Conservation (phyloP, 1,284 basidiomycete genomes). For the Ceratobasidium papillatum region DNA sequence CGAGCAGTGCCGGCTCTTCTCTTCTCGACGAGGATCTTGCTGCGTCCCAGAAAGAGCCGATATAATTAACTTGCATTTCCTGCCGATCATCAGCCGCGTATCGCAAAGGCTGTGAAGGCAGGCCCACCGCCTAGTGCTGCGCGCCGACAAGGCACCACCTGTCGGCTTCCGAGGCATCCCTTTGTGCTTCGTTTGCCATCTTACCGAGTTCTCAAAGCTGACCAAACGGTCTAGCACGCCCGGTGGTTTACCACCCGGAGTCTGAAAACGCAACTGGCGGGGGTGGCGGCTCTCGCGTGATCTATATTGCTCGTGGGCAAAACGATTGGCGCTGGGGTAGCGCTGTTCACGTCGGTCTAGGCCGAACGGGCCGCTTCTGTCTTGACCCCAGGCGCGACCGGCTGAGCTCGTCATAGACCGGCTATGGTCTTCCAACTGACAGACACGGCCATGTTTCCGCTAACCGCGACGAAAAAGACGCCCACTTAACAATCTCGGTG, state of each 20-base stretch:
- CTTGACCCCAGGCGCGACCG: background rate
- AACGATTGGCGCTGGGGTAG: slow-evolving; percentile 1
- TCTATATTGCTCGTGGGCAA: background rate
- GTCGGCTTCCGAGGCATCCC: background rate
- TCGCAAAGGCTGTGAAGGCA: slow-evolving; percentile 7
- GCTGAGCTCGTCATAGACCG: background rate
- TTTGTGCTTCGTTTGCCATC: background rate
- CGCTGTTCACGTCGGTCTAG: background rate
- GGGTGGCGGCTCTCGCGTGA: slow-evolving; percentile 5
- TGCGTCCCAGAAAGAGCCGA: background rate
- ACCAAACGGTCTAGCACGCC: slow-evolving; percentile 4
- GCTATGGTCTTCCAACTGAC: background rate
- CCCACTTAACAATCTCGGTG: background rate
- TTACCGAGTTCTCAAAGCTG: background rate
- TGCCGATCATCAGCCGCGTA: background rate
- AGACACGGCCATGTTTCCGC: background rate
- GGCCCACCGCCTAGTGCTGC: slow-evolving; percentile 9
- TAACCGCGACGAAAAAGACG: background rate
- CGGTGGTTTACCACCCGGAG: slow-evolving; percentile 6
- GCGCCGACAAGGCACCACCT: background rate
- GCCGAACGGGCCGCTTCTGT: background rate
- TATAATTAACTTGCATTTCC: background rate
- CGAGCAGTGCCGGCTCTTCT: background rate
- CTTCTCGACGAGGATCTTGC: background rate
- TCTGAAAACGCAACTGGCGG: background rate